These are phyloP conservation scores for Stenocarpella maydis DNA, from an alignment of 2,329 filamentous ascomycete genomes.

Conservation along the genomic window DNA sequence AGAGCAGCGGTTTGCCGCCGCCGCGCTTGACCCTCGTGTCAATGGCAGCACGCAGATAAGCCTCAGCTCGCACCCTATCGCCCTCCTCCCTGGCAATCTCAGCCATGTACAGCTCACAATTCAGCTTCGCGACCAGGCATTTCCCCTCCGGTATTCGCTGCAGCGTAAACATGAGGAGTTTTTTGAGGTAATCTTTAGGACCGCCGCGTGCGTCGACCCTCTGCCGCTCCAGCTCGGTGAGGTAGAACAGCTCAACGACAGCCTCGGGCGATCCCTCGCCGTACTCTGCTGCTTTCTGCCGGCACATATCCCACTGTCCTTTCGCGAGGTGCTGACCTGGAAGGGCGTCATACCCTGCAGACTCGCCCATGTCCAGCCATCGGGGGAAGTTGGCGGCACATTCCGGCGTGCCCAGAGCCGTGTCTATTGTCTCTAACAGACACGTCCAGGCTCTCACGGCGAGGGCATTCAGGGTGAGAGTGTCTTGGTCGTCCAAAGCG, in stretches of 20 bases:
- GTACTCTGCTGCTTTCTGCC: not conserved
- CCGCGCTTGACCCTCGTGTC: not conserved
- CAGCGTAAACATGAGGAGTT: constrained; percentile 15
- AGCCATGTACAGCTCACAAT: constrained; percentile 27
- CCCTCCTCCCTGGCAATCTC: constrained; percentile 23
- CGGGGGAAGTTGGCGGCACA: constrained; percentile 7
- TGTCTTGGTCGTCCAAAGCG: not conserved
- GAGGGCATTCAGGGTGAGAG: constrained; percentile 10
- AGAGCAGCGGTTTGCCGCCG: not conserved
- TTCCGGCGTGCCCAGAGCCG: not conserved
- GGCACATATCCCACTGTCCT: constrained; percentile 8
- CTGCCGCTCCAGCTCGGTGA: constrained; percentile 33
- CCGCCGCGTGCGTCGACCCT: constrained; percentile 26
- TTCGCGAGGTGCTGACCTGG: constrained; percentile 14
- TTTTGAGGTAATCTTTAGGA: constrained; percentile 1
- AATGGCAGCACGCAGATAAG: constrained; percentile 22
- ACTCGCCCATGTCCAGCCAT: constrained; percentile 30
- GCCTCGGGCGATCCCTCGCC: not conserved
- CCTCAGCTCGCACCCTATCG: constrained; percentile 9
- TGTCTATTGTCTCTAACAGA: constrained; percentile 18
- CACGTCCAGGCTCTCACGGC: constrained; percentile 26
- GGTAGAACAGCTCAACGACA: constrained; percentile 20
- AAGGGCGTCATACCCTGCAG: constrained; percentile 23
- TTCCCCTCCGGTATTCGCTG: not conserved
- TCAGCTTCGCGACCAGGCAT: not conserved